Evolutionary conservation across 1,284 basidiomycete genomes (phyloP).

Genomic region (Pyrrhoderma noxium): DNA sequence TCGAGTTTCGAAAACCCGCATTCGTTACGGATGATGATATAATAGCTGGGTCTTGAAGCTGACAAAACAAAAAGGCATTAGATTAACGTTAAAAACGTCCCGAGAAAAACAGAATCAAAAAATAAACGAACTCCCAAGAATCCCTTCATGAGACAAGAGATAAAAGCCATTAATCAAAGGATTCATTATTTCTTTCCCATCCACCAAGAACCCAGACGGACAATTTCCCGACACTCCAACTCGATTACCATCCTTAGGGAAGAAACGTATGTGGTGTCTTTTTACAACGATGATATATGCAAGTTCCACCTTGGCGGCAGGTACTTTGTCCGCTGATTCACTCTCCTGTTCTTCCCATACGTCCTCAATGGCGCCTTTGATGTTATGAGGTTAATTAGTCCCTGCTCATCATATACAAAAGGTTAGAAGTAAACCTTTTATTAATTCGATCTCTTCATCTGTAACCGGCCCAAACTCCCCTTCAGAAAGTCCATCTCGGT

Average conservation of each 20-base stretch:
- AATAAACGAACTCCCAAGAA: constrained; percentile 37
- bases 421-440: constrained; percentile 24
- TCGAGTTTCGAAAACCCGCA: constrained; percentile 19
- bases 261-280: constrained; percentile 35
- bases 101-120: too few species aligned
- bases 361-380: constrained; percentile 14
- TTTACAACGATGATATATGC: constrained; percentile 35
- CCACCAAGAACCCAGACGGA: constrained; percentile 28
- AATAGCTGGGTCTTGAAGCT: constrained; percentile 25
- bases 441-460: constrained; percentile 24
- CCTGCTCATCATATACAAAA: background rate
- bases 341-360: background rate
- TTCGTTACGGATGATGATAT: constrained; percentile 30
- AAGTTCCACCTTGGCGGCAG: constrained; percentile 15
- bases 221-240: constrained; percentile 29
- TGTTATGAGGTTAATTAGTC: background rate
- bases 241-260: constrained; percentile 24
- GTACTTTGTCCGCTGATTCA: background rate
- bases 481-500: constrained; percentile 36
- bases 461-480: constrained; percentile 31
- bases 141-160: constrained; percentile 31
- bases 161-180: constrained; percentile 29
- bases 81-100: too few species aligned
- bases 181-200: constrained; percentile 21
- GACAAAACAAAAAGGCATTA: background rate